A percentile compares a stretch with the other conserved stretches of the same genome.
Evolutionary conservation across 768 basidiomycete species (phyloP).

Genomic region (Suillus decipiens): DNA sequence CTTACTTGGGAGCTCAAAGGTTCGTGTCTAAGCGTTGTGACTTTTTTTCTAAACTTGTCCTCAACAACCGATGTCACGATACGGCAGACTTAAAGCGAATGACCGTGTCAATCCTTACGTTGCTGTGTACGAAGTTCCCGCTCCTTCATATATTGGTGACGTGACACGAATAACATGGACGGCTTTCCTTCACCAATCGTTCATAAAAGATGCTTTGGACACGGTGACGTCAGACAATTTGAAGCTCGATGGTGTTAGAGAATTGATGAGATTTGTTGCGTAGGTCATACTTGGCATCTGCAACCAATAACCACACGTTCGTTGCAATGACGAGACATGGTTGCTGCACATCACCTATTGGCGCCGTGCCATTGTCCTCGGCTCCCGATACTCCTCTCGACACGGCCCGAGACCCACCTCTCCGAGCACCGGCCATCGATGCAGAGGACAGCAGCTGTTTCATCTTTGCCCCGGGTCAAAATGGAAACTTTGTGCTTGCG

Average conservation of each 20-base stretch:
- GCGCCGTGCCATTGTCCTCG: constrained; percentile 44
- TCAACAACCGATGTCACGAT: not conserved
- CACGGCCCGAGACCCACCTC: constrained; percentile 29
- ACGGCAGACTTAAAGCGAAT: constrained; percentile 53
- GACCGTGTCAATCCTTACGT: constrained; percentile 72
- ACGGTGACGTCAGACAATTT: constrained; percentile 33
- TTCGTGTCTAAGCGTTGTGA: constrained; percentile 24
- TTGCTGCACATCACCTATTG: constrained; percentile 47
- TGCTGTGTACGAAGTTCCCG: constrained; percentile 61
- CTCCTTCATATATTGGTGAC: constrained; percentile 43
- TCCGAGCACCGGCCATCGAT: constrained; percentile 46
- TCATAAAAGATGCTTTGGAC: constrained; percentile 56
- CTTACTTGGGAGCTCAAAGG: constrained; percentile 66
- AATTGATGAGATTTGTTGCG: not conserved
- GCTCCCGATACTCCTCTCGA: constrained; percentile 15
- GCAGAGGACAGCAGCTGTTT: constrained; percentile 58
- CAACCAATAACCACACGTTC: constrained; percentile 34
- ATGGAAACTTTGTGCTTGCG: constrained; percentile 42
- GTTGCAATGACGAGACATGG: constrained; percentile 47
- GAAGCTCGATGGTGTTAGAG: constrained; percentile 14
- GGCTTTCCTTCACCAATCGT: constrained; percentile 54
- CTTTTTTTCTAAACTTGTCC: not conserved
- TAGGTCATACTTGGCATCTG: constrained; percentile 5
- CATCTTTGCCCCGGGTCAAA: constrained; percentile 32
- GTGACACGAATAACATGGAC: constrained; percentile 60